phyloP scores from a whole-genome alignment of 2,329 filamentous ascomycete genomes.

The Talaromyces islandicus region DNA sequence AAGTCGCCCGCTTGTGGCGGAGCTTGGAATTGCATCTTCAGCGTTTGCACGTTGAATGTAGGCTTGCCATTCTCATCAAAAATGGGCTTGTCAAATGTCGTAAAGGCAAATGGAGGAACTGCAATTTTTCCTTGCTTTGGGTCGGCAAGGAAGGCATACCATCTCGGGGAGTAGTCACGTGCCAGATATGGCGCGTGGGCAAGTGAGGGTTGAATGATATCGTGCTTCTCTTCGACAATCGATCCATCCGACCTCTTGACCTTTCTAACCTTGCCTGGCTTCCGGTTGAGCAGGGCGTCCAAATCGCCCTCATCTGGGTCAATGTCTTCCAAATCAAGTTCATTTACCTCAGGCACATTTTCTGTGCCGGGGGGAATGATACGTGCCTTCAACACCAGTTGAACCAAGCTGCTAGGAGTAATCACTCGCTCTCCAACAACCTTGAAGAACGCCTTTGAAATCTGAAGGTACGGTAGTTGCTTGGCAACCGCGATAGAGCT shows the following conservation, averaged over 20 bases:
- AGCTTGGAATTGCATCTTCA: constrained; percentile 95
- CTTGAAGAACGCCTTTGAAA: constrained; percentile 97
- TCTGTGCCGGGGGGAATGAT: constrained; percentile 73
- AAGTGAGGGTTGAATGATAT: constrained; percentile 70
- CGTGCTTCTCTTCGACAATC: constrained; percentile 53
- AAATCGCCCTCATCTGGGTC: constrained; percentile 91
- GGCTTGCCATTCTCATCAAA: constrained; percentile 74
- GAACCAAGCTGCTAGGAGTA: constrained; percentile 85
- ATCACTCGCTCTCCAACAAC: constrained; percentile 91
- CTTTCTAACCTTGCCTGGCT: constrained; percentile 56
- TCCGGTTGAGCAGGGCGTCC: constrained; percentile 74
- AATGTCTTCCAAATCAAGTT: constrained; percentile 78
- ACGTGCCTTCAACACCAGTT: constrained; percentile 89
- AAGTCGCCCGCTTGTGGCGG: constrained; percentile 89
- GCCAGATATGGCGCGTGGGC: constrained; percentile 86
- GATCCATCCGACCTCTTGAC: constrained; percentile 52
- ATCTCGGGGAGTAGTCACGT: constrained; percentile 81
- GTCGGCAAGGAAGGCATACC: constrained; percentile 93
- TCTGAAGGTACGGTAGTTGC: constrained; percentile 75
- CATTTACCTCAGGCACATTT: constrained; percentile 67
- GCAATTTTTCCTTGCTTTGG: constrained; percentile 93
- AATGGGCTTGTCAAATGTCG: constrained; percentile 82
- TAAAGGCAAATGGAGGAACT: constrained; percentile 93
- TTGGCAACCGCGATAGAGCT: constrained; percentile 69
- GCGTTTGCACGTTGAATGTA: constrained; percentile 89